These are phyloP conservation scores for Aristolochia californica DNA, from an alignment of 164 flowering plant species.

Conservation along the genomic window DNA sequence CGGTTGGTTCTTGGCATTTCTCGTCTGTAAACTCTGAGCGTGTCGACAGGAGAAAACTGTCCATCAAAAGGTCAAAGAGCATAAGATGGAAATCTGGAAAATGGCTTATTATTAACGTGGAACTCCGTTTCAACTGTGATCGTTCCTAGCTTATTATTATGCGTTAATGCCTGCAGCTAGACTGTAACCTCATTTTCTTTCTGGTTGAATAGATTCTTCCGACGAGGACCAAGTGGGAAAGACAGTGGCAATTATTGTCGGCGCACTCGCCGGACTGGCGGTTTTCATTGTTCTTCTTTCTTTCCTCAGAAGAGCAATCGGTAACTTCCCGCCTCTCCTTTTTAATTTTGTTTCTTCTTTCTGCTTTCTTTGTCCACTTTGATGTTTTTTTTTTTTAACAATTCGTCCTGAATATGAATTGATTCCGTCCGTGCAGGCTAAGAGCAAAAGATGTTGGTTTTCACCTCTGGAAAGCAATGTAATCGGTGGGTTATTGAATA, in stretches of 20 bases:
- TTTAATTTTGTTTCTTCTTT: neutral
- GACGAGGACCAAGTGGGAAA: conserved; percentile 60
- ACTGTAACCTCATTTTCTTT: conserved; percentile 3
- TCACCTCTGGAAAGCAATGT: neutral
- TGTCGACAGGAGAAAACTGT: too few relatives aligned
- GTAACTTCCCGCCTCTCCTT: conserved; percentile 12
- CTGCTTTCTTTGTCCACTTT: too few relatives aligned
- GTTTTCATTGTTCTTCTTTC: conserved; percentile 74
- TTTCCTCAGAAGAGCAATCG: conserved; percentile 35
- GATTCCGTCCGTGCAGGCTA: neutral
- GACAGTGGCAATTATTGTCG: conserved; percentile 74
- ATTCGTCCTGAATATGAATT: too few relatives aligned
- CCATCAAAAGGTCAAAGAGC: too few relatives aligned
- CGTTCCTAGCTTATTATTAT: neutral
- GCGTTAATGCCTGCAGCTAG: neutral
- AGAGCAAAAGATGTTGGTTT: neutral
- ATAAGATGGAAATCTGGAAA: too few relatives aligned
- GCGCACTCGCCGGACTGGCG: conserved; percentile 58
- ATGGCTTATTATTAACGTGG: too few relatives aligned
- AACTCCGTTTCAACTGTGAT: too few relatives aligned
- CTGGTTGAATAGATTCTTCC: conserved; percentile 32
- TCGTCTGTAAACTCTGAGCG: too few relatives aligned
- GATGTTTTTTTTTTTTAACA: too few relatives aligned
- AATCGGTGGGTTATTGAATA: neutral
- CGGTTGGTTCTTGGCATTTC: too few relatives aligned